These are phyloP conservation scores for Boletus eberwhitei DNA, from an alignment of 768 basidiomycete species.

Conservation along the genomic window DNA sequence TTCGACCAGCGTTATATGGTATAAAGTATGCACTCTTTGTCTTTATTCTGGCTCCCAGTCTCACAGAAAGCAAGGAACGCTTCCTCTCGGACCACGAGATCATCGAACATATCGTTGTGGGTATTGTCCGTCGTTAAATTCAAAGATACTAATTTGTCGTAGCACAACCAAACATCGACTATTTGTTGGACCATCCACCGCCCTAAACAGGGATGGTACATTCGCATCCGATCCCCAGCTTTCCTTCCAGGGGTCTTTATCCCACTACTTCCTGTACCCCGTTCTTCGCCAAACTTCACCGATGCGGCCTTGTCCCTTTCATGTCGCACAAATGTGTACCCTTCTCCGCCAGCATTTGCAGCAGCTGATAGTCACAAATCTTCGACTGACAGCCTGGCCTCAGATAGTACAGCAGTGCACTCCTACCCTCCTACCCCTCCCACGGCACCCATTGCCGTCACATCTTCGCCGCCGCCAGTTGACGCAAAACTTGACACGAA, in stretches of 20 bases:
- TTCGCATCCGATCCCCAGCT: conserved; percentile 66
- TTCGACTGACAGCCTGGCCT: conserved; percentile 26
- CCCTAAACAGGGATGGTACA: conserved; percentile 82
- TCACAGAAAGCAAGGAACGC: conserved; percentile 54
- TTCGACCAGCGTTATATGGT: conserved; percentile 63
- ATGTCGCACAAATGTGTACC: conserved; percentile 44
- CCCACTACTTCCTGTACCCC: conserved; percentile 49
- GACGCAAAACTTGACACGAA: conserved; percentile 26
- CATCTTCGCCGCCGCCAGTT: conserved; percentile 34
- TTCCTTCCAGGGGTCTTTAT: conserved; percentile 65
- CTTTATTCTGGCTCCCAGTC: background rate
- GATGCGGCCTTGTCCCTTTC: conserved; percentile 53
- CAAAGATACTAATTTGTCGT: background rate
- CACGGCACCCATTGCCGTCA: conserved; percentile 26
- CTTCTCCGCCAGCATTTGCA: conserved; percentile 20
- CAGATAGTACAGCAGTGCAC: conserved; percentile 39
- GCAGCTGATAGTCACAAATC: conserved; percentile 13
- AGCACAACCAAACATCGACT: conserved; percentile 68
- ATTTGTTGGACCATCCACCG: conserved; percentile 76
- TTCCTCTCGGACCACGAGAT: conserved; percentile 73
- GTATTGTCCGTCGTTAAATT: conserved; percentile 22
- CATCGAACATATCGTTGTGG: conserved; percentile 67
- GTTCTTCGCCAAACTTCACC: conserved; percentile 43
- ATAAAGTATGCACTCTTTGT: conserved; percentile 49
- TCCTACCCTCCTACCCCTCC: conserved; percentile 61